Evolutionary conservation across 371 early-diverging fungal species (phyloP), one percentile per base, ranked within the genome.

Genomic region (Thermomucor indicae-seudaticae): DNA sequence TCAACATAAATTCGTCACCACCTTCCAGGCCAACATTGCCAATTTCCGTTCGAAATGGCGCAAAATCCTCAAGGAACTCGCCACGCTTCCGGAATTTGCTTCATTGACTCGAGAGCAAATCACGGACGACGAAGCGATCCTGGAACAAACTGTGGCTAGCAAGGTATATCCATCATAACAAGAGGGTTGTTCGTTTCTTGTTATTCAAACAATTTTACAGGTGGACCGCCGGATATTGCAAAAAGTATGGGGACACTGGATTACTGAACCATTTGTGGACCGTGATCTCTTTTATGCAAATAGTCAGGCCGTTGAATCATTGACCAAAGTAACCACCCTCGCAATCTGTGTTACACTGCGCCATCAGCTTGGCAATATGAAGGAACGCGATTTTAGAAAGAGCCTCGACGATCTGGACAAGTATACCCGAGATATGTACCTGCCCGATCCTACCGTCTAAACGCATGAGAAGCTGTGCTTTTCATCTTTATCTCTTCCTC

Each of bases 211-310:
- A 42, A 14, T 25, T 35, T 27, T 23, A 43, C 20, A 43, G 23
- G 56, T 65, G 40, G 56, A 51, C 32, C 48, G 41, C 1, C 11
- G 22, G 2, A 47, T 55, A 25, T 28, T 70, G 16, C 55, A 59
- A 37, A 32, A 46, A 16, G 47, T 65, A 17, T 70, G 70, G 70
- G 57, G 49, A 0, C 58, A 65, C 29, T 70, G 70, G 70, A 53
- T 70, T 27, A 39, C 51, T 8, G 58, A 60, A 1, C 70, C 70
- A 1, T 65, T 51, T 49, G 57, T 70, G 6, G 57, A 63, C 25
- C 45, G 46, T 10, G 41, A 56, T 22, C 38, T 38, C 23, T 65
- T 70, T 43, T 65, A 65, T 52, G 57, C 58, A n/a, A 46, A 65
- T 27, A 31, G 43, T 17, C 40, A 56, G 20, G 41, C 53, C 20